Conservation (phyloP, 441 rosid genomes). For the Euphorbia celastroides region DNA sequence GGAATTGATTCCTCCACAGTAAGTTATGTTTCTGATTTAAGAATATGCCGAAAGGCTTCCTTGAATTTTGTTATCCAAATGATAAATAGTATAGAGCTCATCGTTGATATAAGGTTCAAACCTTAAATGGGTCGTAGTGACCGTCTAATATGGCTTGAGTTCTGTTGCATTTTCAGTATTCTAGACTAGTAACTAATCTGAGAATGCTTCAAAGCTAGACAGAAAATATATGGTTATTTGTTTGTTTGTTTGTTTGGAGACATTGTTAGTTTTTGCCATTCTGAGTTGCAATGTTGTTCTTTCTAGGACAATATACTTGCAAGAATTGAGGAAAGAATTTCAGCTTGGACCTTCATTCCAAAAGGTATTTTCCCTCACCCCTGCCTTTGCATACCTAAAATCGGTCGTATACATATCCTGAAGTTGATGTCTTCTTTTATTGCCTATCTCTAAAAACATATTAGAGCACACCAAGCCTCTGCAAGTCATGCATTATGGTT, state of each 20-base stretch:
- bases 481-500: constrained; percentile 42
- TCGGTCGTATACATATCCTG: constrained; percentile 4
- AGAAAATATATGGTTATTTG: neutral
- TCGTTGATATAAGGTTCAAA: neutral
- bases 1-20: constrained; percentile 2
- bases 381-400: neutral
- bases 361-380: constrained; percentile 35
- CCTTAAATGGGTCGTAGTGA: neutral
- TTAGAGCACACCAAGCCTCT: constrained; percentile 60
- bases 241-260: neutral
- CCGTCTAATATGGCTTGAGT: neutral
- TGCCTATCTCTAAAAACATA: constrained; percentile 13
- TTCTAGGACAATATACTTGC: constrained; percentile 55
- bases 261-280: constrained; percentile 2
- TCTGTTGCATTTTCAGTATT: neutral
- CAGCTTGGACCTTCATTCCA: constrained; percentile 91
- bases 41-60: neutral
- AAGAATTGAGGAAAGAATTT: constrained; percentile 68
- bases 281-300: constrained; percentile 10
- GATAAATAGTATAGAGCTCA: neutral
- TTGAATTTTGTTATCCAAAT: constrained; percentile 2
- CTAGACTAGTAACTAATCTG: constrained; percentile 1
- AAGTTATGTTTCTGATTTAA: neutral
- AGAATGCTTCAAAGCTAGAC: neutral
- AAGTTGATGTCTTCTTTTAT: constrained; percentile 6